phyloP scores from a whole-genome alignment of 2,329 filamentous ascomycete species.

The Diaporthe nobilis region DNA sequence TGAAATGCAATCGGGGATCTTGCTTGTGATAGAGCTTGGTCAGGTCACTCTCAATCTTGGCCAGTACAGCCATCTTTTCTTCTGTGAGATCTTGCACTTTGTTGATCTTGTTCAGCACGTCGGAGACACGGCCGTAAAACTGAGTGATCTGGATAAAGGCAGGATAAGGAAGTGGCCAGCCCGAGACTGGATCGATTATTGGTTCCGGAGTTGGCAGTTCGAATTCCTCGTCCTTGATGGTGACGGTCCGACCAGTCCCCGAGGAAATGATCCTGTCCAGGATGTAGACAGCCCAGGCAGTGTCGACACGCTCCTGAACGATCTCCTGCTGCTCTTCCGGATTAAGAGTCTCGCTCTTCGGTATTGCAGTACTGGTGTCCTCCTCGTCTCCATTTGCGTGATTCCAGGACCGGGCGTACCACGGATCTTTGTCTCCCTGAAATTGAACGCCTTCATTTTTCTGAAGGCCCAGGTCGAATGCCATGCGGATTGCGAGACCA shows the following conservation, averaged over 20 bases:
- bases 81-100: conserved; percentile 80
- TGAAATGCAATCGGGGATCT: conserved; percentile 83
- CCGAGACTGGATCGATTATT: conserved; percentile 66
- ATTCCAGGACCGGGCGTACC: conserved; percentile 62
- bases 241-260: conserved; percentile 87
- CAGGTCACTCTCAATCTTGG: conserved; percentile 84
- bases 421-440: conserved; percentile 67
- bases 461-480: conserved; percentile 84
- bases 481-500: conserved; percentile 87
- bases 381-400: conserved; percentile 48
- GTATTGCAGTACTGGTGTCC: conserved; percentile 46
- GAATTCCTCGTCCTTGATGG: conserved; percentile 86
- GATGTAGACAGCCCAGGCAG: conserved; percentile 92
- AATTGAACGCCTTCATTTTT: conserved; percentile 82
- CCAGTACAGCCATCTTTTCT: conserved; percentile 79
- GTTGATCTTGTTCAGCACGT: conserved; percentile 86
- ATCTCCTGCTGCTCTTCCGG: conserved; percentile 73
- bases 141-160: conserved; percentile 87
- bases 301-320: conserved; percentile 87
- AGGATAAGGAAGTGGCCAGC: conserved; percentile 84
- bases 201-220: conserved; percentile 78
- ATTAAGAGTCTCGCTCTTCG: conserved; percentile 51
- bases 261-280: conserved; percentile 90
- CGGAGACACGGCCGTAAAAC: conserved; percentile 86
- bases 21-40: conserved; percentile 81